phyloP scores from a whole-genome alignment of 106 monocot genomes.

The Phalaenopsis aphrodite region DNA sequence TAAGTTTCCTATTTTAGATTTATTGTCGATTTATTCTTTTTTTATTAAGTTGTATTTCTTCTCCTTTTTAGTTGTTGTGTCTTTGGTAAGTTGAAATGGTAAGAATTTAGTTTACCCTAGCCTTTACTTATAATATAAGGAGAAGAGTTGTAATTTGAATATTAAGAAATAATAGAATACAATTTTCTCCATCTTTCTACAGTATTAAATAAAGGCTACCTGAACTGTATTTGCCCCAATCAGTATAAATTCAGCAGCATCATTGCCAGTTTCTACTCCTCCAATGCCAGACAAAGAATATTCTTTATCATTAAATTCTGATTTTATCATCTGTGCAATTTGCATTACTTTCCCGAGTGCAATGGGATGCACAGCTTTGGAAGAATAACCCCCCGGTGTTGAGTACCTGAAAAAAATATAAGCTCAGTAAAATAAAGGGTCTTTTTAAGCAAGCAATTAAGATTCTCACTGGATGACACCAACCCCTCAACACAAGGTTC shows the following conservation, averaged over 20 bases:
- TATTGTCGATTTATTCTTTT: too few relatives aligned
- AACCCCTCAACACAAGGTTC: conserved; percentile 98
- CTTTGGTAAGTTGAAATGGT: too few relatives aligned
- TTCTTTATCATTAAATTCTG: conserved; percentile 48
- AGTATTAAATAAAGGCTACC: conserved; percentile 19
- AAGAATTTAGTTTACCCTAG: too few relatives aligned
- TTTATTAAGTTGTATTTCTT: too few relatives aligned
- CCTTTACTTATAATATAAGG: too few relatives aligned
- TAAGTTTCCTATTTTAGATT: too few relatives aligned
- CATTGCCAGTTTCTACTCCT: conserved; percentile 86
- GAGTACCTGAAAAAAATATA: conserved; percentile 53
- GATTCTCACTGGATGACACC: conserved; percentile 12
- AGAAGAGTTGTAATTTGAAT: too few relatives aligned
- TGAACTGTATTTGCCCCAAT: conserved; percentile 96
- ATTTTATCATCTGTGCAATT: conserved; percentile 89
- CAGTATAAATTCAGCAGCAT: conserved; percentile 94
- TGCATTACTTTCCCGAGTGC: conserved; percentile 98
- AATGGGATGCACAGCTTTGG: conserved; percentile 92
- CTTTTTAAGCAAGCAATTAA: background rate
- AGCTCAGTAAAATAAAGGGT: background rate
- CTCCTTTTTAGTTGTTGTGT: too few relatives aligned
- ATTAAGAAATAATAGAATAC: too few relatives aligned
- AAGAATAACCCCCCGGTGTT: conserved; percentile 94
- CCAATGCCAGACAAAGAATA: conserved; percentile 91
- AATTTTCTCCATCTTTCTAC: too few relatives aligned